Conservation (phyloP, 768 basidiomycete species). For the Antrodiella citrinella region DNA sequence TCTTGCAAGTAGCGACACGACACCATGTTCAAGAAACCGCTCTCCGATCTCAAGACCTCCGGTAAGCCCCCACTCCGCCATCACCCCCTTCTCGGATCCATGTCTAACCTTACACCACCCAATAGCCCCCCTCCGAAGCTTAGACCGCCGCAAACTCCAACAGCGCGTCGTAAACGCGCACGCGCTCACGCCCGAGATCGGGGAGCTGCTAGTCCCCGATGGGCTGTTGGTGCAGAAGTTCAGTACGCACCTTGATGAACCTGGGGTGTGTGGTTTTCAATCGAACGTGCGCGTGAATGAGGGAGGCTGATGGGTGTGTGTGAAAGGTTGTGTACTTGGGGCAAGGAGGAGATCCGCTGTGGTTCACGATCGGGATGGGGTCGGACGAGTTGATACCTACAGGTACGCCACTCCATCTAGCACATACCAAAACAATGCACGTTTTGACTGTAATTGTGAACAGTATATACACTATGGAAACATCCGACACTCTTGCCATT, state of each 20-base stretch:
- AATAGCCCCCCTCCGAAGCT: conserved; percentile 57
- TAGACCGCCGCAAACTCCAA: conserved; percentile 65
- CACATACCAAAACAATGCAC: not conserved
- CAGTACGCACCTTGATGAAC: conserved; percentile 52
- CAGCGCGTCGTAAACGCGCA: conserved; percentile 47
- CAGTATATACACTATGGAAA: conserved; percentile 77
- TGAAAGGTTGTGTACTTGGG: conserved; percentile 56
- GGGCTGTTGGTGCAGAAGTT: conserved; percentile 65
- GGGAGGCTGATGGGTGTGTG: not conserved
- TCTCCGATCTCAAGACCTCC: conserved; percentile 61
- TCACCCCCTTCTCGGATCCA: not conserved
- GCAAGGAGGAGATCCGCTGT: conserved; percentile 62
- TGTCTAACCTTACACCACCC: not conserved
- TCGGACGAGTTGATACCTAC: conserved; percentile 66
- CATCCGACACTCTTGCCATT: conserved; percentile 57
- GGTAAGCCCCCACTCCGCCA: conserved; percentile 20
- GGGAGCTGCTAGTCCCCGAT: conserved; percentile 66
- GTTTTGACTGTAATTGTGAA: not conserved
- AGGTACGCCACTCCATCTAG: conserved; percentile 22
- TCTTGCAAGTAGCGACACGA: too few species aligned
- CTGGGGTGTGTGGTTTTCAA: conserved; percentile 43
- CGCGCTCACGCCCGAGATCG: conserved; percentile 42
- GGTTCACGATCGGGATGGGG: conserved; percentile 69
- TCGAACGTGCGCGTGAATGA: not conserved
- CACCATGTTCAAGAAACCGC: conserved; percentile 85